Evolutionary conservation across 73 alveolate genomes (phyloP).

Genomic region (Uronychia binucleata): DNA sequence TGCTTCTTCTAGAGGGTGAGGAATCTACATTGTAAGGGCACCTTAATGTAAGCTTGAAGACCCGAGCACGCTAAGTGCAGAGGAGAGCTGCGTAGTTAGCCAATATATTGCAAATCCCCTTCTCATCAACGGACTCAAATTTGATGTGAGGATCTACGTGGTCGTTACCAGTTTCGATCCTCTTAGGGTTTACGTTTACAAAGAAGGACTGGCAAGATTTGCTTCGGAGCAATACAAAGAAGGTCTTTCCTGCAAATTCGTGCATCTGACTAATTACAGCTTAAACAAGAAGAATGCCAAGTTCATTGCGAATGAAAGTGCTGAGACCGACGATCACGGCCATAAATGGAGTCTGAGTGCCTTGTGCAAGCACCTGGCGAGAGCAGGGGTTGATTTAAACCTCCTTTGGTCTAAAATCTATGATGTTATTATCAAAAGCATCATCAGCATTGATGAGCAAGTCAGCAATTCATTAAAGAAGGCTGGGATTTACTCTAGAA

Average conservation of each 20-base stretch:
- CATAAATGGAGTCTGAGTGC: constrained; percentile 63
- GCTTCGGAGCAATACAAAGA: constrained; percentile 86
- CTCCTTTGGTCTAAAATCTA: constrained; percentile 46
- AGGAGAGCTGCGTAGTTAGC: constrained; percentile 69
- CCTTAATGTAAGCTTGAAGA: constrained; percentile 45
- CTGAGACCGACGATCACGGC: constrained; percentile 59
- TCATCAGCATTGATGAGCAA: constrained; percentile 33
- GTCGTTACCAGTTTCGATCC: constrained; percentile 91
- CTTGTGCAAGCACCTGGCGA: constrained; percentile 28
- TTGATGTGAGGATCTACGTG: constrained; percentile 94
- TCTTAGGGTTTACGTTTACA: constrained; percentile 78
- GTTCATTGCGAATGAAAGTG: constrained; percentile 62
- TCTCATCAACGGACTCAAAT: constrained; percentile 84
- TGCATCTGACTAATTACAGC: constrained; percentile 82
- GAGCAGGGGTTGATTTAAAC: constrained; percentile 45
- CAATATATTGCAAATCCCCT: constrained; percentile 92
- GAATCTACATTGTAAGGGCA: constrained; percentile 80
- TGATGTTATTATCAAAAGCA: constrained; percentile 48
- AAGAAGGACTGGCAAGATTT: constrained; percentile 95
- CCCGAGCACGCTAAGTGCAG: constrained; percentile 41
- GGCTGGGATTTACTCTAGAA: background rate
- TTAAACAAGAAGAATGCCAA: constrained; percentile 83
- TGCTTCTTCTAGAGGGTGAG: constrained; percentile 88
- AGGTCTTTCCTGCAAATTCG: constrained; percentile 52
- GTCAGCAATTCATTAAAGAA: constrained; percentile 10